A percentile compares a stretch with the other conserved stretches of the same genome.
These are phyloP conservation scores for Trametes cinnabarina DNA, from an alignment of 768 basidiomycete genomes.

Conservation along the genomic window DNA sequence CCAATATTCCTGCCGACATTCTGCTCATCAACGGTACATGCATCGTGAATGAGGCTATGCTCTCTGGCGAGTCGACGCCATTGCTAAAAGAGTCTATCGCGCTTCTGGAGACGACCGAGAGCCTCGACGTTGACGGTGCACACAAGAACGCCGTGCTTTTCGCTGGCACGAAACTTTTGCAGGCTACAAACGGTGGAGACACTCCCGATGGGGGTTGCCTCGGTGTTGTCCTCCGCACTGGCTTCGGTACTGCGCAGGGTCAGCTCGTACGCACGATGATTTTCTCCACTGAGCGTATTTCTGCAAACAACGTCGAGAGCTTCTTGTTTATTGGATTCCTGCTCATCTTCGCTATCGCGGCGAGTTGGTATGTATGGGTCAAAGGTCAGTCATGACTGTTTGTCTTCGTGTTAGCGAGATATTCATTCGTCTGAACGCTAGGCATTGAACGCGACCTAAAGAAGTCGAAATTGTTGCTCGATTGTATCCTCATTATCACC, in stretches of 20 bases:
- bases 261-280: constrained; percentile 99
- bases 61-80: constrained; percentile 97
- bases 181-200: constrained; percentile 63
- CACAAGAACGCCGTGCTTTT: constrained; percentile 91
- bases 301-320: constrained; percentile 92
- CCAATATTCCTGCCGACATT: constrained; percentile 89
- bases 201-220: constrained; percentile 93
- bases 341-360: constrained; percentile 95
- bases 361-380: constrained; percentile 97
- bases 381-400: constrained; percentile 59
- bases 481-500: constrained; percentile 95
- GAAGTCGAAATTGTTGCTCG: constrained; percentile 91
- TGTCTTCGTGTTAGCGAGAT: neutral
- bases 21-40: constrained; percentile 89
- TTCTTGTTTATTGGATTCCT: constrained; percentile 99
- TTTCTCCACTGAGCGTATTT: constrained; percentile 94
- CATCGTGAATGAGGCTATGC: constrained; percentile 99
- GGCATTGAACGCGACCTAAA: constrained; percentile 91
- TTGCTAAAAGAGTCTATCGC: constrained; percentile 94
- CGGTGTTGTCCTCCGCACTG: constrained; percentile 89
- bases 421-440: constrained; percentile 26
- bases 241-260: constrained; percentile 96
- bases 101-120: constrained; percentile 69
- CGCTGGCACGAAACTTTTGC: constrained; percentile 95
- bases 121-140: constrained; percentile 77